These are phyloP conservation scores for Sungouiella thailandica DNA, from an alignment of 805 yeast species.

Conservation along the genomic window DNA sequence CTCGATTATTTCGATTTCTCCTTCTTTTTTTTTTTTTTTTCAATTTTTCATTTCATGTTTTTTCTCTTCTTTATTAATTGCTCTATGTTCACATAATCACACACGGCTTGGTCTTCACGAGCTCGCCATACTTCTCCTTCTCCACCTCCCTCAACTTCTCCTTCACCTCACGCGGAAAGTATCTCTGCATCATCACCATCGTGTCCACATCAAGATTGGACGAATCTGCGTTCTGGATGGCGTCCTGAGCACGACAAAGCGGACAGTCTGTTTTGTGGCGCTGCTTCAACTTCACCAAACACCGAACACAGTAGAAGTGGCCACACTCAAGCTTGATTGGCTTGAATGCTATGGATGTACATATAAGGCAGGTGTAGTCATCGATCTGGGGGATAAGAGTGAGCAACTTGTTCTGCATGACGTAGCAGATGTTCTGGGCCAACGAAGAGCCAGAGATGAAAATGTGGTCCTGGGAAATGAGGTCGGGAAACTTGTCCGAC, in stretches of 20 bases:
- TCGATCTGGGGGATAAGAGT: slow-evolving; percentile 67
- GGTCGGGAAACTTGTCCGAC: slow-evolving; percentile 41
- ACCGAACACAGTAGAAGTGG: slow-evolving; percentile 69
- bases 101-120: slow-evolving; percentile 21
- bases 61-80: background rate
- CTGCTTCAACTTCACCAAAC: slow-evolving; percentile 64
- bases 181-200: slow-evolving; percentile 48
- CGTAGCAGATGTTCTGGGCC: slow-evolving; percentile 49
- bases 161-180: slow-evolving; percentile 66
- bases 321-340: slow-evolving; percentile 62
- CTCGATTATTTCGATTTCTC: too few species aligned
- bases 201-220: slow-evolving; percentile 52
- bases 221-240: slow-evolving; percentile 54
- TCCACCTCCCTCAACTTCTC: slow-evolving; percentile 52
- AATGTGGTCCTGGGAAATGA: slow-evolving; percentile 37
- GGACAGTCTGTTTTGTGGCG: slow-evolving; percentile 60
- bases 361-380: slow-evolving; percentile 71
- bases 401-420: slow-evolving; percentile 51
- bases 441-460: slow-evolving; percentile 45
- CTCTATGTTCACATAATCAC: slow-evolving; percentile 6
- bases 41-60: background rate
- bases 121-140: slow-evolving; percentile 31
- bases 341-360: slow-evolving; percentile 64
- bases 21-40: too few species aligned
- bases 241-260: slow-evolving; percentile 51